phyloP scores from a whole-genome alignment of 2,329 filamentous ascomycete genomes.

The Amphichorda felina region DNA sequence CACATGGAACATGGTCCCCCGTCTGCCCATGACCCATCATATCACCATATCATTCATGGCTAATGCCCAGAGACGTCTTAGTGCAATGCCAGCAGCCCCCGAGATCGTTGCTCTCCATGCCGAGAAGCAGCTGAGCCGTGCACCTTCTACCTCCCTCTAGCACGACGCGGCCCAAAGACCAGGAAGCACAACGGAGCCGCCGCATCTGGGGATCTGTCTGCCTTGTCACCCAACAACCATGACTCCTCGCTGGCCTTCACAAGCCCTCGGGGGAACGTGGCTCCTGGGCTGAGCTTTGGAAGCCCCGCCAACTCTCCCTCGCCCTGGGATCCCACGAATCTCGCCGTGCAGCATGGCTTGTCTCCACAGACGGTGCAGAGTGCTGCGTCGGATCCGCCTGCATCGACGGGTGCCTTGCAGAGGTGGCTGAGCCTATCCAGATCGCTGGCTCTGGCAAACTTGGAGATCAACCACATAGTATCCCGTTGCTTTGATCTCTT shows the following conservation, averaged over 20 bases:
- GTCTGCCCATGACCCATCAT: too few relatives aligned
- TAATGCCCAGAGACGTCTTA: not conserved
- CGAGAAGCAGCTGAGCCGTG: conserved; percentile 18
- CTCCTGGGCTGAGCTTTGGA: too few relatives aligned
- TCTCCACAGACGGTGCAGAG: too few relatives aligned
- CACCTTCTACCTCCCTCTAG: conserved; percentile 24
- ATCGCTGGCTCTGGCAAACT: conserved; percentile 11
- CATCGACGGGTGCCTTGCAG: conserved; percentile 3
- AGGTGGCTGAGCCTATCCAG: conserved; percentile 15
- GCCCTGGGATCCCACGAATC: too few relatives aligned
- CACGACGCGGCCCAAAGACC: conserved; percentile 24
- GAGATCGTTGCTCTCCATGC: conserved; percentile 16
- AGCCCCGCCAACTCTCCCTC: too few relatives aligned
- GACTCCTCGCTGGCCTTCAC: too few relatives aligned
- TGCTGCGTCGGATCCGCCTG: conserved; percentile 3
- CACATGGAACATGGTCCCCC: too few relatives aligned
- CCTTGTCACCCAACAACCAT: conserved; percentile 3
- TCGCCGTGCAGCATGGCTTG: too few relatives aligned
- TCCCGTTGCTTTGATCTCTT: conserved; percentile 25
- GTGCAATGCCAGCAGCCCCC: conserved; percentile 3
- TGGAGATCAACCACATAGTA: conserved; percentile 13
- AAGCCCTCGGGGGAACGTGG: too few relatives aligned
- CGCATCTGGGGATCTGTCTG: not conserved
- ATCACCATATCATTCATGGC: too few relatives aligned
- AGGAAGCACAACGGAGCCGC: conserved; percentile 3